A percentile compares a stretch with the other conserved stretches of the same genome.
These are phyloP conservation scores for Stromatinia cepivora DNA, from an alignment of 2,329 filamentous ascomycete species.

Conservation along the genomic window DNA sequence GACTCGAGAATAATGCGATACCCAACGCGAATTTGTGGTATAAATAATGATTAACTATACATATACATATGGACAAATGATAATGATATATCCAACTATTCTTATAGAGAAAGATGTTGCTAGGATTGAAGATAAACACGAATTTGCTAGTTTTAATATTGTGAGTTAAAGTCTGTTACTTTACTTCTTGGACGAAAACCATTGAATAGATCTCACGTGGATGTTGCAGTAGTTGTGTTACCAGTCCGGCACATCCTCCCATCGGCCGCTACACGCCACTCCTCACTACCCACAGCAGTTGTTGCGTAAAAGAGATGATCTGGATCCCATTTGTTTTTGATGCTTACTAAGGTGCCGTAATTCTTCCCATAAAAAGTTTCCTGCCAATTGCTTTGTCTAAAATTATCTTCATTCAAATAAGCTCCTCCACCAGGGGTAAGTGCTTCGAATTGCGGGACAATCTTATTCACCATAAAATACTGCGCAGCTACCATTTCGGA, in stretches of 20 bases:
- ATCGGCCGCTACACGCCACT: conserved; percentile 46
- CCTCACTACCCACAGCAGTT: conserved; percentile 54
- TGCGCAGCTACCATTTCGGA: conserved; percentile 38
- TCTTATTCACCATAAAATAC: conserved; percentile 40
- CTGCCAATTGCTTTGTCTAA: conserved; percentile 47
- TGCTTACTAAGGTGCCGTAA: conserved; percentile 44
- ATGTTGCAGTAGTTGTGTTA: not conserved
- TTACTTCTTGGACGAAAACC: not conserved
- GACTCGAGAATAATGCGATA: not conserved
- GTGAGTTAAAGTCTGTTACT: no score
- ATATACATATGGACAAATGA: no score
- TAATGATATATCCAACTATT: not conserved
- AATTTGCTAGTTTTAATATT: not conserved
- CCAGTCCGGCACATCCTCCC: conserved; percentile 45
- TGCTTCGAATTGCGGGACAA: conserved; percentile 41
- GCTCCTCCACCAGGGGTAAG: conserved; percentile 47
- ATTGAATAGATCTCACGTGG: not conserved
- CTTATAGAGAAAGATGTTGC: not conserved
- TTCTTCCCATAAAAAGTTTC: conserved; percentile 50
- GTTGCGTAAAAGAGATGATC: conserved; percentile 48
- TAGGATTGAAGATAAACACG: not conserved
- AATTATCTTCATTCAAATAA: conserved; percentile 56
- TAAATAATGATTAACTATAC: not conserved
- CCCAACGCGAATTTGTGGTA: not conserved
- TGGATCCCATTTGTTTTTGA: conserved; percentile 55